phyloP scores from a whole-genome alignment of 345 rosid species.

The Cochlearia excelsa region DNA sequence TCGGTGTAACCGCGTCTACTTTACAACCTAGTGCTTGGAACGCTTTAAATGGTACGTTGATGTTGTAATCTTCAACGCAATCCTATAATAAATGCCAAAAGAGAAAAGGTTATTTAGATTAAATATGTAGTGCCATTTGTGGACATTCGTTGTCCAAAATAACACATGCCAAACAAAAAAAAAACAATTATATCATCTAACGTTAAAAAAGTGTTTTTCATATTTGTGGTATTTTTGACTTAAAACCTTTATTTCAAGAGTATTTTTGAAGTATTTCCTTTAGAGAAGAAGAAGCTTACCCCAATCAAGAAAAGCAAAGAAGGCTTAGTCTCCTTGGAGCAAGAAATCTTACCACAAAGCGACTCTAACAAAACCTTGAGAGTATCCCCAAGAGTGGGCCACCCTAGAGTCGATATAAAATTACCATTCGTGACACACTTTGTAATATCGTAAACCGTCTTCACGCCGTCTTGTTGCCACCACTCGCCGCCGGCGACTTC shows the following conservation, averaged over 20 bases:
- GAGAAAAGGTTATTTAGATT: background rate
- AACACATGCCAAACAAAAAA: too few species aligned
- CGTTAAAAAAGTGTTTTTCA: too few species aligned
- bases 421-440: conserved; percentile 44
- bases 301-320: conserved; percentile 48
- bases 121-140: background rate
- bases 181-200: too few species aligned
- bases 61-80: conserved; percentile 48
- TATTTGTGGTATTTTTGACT: too few species aligned
- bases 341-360: conserved; percentile 40
- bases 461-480: conserved; percentile 43
- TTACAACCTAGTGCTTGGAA: conserved; percentile 51
- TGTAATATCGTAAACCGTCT: conserved; percentile 38
- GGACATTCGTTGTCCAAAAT: too few species aligned
- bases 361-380: conserved; percentile 42
- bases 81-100: conserved; percentile 35
- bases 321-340: conserved; percentile 18
- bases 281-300: conserved; percentile 32
- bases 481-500: conserved; percentile 52
- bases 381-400: conserved; percentile 46
- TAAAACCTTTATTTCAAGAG: too few species aligned
- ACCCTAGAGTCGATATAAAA: conserved; percentile 46
- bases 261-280: too few species aligned
- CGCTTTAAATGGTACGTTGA: conserved; percentile 49
- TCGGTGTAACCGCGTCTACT: conserved; percentile 46